Base-by-base conservation (phyloP, 2,329 filamentous ascomycete species). In the Arthrobotrys conoides region DNA sequence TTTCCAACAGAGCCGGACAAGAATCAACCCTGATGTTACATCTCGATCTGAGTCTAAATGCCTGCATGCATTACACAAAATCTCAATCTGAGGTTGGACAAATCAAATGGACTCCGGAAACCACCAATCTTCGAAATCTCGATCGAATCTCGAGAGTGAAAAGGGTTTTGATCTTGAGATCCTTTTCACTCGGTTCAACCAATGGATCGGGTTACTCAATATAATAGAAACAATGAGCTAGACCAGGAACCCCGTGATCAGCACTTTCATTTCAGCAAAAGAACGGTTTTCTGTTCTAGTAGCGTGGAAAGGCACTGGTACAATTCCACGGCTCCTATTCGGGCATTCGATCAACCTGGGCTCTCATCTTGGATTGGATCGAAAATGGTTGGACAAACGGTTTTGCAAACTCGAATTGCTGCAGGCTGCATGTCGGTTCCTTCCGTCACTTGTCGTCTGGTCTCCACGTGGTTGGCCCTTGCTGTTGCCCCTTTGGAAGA, bases 381-480 rank as follows among this genome's bases (percentile, higher is more conserved):
- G 41, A 16, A 59, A 41, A 48, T 41, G 49, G 53, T 41, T 46
- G 41, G 46, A 18, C 24, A 30, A 30, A 30, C 27, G 57, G 41
- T 44, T 16, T 33, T 41, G 41, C 33, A 51, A 20, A 9, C 44
- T 46, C 27, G 57, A 65, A 33, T 48, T 33, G 41, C 38, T 49
- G 70, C 57, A 66, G 69, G 69, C 51, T 72, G 61, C 70, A 67
- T 53, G 55, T 61, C 57, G 44, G 68, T 71, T 46, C 57, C 57
- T 65, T 55, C 68, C 46, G 44, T 61, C 48, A 59, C 36, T 59
- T 71, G 57, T 71, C 59, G 59, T 65, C 44, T 41, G 38, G 27
- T 48, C 57, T 66, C 70, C 70, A 73, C 70, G 70, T 73, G 70
- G 70, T 41, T 61, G 61, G 70, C 70, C 70, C 70, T 73, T 67